Base-by-base conservation (phyloP, 768 basidiomycete species). In the Melanogaster broomeanus region DNA sequence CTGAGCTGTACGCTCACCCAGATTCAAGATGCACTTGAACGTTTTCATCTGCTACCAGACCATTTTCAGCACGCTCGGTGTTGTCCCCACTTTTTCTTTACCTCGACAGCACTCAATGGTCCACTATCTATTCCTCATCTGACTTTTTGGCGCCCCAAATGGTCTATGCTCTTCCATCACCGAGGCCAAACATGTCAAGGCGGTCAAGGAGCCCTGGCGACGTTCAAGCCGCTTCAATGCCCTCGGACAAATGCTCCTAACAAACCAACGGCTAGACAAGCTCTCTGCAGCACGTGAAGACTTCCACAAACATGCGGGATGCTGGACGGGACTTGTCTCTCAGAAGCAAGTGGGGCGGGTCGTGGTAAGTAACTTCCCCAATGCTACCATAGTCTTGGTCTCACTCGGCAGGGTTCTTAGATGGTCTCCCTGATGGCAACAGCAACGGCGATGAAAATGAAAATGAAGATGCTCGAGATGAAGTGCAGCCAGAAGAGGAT, bases 121-220 rank as follows among this genome's bases (percentile, higher is more conserved):
- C 1, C 71, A 73, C 35, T 73, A 71, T 28, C 5, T 3, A 0
- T 16, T 24, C 2, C 42, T 57, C 2, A 69, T 70, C 31, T 37
- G 22, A 12, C 24, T 55, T 6, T 72, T 70, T 53, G 66, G 66
- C 13, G 57, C 66, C 6, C 71, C 65, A 3, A 70, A 70, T 48
- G 69, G 72, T 1, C 60, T 72, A 2, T 71, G 72, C 45, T 67
- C 65, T 0, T 72, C 68, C 10, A 72, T 72, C 13, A 72, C 68
- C 0, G 71, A 73, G 31, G 63, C 64, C 1, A 66, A 66, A 41
- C 70, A 69, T 40, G 69, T 70, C 45, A 65, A 66, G 28, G 69
- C 67, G 9, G 67, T 73, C 10, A 72, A 72, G 45, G 33, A 68
- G 38, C 71, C 68, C 1, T 74, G 60, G 53, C 61, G 60, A 1